A percentile compares a stretch with the other conserved stretches of the same genome.
Evolutionary conservation across 2,329 filamentous ascomycete species (phyloP).

Genomic region (Diplodia corticola): DNA sequence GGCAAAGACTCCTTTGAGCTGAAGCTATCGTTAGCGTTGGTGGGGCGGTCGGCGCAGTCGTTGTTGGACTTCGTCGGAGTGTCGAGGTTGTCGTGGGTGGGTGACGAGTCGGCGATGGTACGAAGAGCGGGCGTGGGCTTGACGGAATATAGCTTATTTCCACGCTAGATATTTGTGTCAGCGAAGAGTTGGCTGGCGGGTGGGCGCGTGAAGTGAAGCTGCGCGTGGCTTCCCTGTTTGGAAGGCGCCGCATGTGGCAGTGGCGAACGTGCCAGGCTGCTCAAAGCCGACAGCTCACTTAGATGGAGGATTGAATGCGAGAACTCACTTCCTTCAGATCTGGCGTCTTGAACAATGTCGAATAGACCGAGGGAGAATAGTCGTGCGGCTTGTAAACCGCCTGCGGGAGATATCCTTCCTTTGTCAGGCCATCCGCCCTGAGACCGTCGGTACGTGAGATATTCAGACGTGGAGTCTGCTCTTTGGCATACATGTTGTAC

Average conservation of each 20-base stretch:
- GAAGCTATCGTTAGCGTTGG: neutral
- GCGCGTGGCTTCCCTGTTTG: neutral
- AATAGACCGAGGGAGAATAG: conserved; percentile 34
- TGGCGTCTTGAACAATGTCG: conserved; percentile 20
- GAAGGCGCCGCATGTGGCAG: neutral
- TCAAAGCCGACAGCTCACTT: too few relatives aligned
- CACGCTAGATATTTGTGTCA: neutral
- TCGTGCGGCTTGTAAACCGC: conserved; percentile 26
- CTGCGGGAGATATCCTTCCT: conserved; percentile 26
- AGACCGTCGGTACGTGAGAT: neutral
- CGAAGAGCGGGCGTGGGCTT: neutral
- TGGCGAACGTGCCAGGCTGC: neutral
- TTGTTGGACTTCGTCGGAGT: neutral
- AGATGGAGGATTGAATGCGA: too few relatives aligned
- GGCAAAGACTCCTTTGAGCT: neutral
- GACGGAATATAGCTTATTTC: neutral
- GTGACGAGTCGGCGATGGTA: conserved; percentile 13
- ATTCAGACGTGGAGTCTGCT: neutral
- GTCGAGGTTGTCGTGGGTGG: neutral
- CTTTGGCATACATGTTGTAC: neutral
- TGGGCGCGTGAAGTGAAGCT: neutral
- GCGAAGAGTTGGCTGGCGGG: neutral
- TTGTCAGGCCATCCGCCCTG: neutral
- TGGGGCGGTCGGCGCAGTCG: neutral
- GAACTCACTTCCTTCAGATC: conserved; percentile 2